These are phyloP conservation scores for Penicillium concentricum DNA, from an alignment of 2,329 filamentous ascomycete genomes.

Conservation along the genomic window DNA sequence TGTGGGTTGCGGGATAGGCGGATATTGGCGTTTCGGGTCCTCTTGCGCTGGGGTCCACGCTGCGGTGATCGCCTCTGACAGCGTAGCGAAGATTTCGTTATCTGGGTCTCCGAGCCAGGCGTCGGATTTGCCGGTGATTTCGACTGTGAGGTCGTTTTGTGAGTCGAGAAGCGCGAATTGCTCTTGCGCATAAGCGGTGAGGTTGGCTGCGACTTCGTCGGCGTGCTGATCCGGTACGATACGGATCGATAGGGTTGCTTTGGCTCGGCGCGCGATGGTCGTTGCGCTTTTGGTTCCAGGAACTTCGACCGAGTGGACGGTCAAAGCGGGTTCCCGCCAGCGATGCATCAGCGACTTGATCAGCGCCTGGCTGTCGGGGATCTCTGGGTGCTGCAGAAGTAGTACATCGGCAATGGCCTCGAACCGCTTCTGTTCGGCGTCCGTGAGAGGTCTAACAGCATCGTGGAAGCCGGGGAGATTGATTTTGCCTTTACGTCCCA, in stretches of 20 bases:
- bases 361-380: slow-evolving; percentile 65
- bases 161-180: slow-evolving; percentile 75
- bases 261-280: slow-evolving; percentile 79
- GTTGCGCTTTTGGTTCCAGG: slow-evolving; percentile 85
- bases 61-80: slow-evolving; percentile 79
- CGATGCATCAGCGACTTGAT: slow-evolving; percentile 85
- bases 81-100: slow-evolving; percentile 85
- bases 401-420: slow-evolving; percentile 79
- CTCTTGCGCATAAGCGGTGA: slow-evolving; percentile 66
- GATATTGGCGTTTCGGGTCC: slow-evolving; percentile 36
- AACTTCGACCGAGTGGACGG: slow-evolving; percentile 81
- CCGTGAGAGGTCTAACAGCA: slow-evolving; percentile 70
- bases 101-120: slow-evolving; percentile 92
- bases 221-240: slow-evolving; percentile 93
- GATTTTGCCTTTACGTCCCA: slow-evolving; percentile 75
- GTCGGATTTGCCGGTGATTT: slow-evolving; percentile 89
- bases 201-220: slow-evolving; percentile 66
- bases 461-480: slow-evolving; percentile 89
- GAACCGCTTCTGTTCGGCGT: slow-evolving; percentile 76
- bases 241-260: slow-evolving; percentile 82
- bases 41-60: slow-evolving; percentile 64
- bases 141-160: slow-evolving; percentile 75
- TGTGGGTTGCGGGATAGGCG: slow-evolving; percentile 24
- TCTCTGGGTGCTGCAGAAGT: slow-evolving; percentile 66
- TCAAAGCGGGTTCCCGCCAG: slow-evolving; percentile 93